Evolutionary conservation across 2,329 filamentous ascomycete species (phyloP), one percentile per base, ranked within the genome.

Genomic region (Lasiodiplodia sp.): DNA sequence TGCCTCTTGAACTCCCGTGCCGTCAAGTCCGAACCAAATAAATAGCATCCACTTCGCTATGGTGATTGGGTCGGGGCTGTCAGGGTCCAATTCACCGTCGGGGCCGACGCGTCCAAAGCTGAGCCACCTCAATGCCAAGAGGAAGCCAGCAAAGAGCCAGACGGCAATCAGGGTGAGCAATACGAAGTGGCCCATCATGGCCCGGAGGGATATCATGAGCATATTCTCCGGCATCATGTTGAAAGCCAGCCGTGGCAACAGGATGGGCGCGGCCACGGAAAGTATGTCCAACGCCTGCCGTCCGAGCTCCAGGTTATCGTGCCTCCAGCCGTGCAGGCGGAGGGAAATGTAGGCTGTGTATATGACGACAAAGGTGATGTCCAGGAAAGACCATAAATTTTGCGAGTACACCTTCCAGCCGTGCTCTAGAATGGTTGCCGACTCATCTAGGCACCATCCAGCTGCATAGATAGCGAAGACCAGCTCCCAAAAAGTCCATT

Each of bases 31-130:
- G 75, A 96, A 96, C 93, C 93, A 96, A 71, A 96, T 94, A 87
- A 92, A 96, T 1, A 96, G 87, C 92, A 96, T 95, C 93, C 93
- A 96, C 79, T 94, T 94, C 55, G 89, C 89, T 70, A 96, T 94
- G 1, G 90, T 92, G 79, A 91, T 81, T 44, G 74, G 75, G 40
- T 68, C 51, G 23, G 60, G 49, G 3, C 25, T 53, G 28, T 57
- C 56, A 51, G 73, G 74, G 18, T 60, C 49, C 34, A 53, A 53
- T 12, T 51, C 37, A 3, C 53, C 62, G 8, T 67, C 47, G 3
- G 34, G 31, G 18, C 56, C 56, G 34, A 53, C 57, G 44, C 76
- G 77, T 53, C 78, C 79, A 70, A 80, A 77, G 69, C 89, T 88
- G 10, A 96, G 87, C 92, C 93, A 96, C 44, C 90, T 85, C 77